Evolutionary conservation across 176 grass and related monocot species (phyloP), one percentile per base, ranked within the genome.

Genomic region (Bothriochloa decipiens): DNA sequence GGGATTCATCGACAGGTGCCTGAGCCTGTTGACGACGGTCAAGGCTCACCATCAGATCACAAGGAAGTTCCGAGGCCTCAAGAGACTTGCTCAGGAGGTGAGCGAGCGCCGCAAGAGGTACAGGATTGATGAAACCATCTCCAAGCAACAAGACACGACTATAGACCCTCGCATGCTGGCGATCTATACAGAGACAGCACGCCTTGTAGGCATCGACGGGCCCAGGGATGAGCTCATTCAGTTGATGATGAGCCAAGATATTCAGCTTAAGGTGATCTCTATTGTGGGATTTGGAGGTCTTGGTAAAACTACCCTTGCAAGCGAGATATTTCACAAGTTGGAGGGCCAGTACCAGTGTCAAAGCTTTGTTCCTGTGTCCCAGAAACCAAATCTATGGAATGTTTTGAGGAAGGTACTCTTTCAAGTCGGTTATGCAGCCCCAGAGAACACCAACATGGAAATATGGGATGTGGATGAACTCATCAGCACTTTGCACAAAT

Each of bases 301-400:
- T 47, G 68, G 68, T 42, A 70, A 70, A 22, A 70, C 68, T 42
- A 70, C 68, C 17, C 68, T 70, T 42, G 68, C 68, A 70, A 70
- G 39, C 10, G 37, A 42, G 68, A 42, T 70, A 41, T 70, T n/a
- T 70, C 37, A 33, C 68, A 70, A 70, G 68, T 12, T 70, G 11
- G 68, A 70, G 68, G 68, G 68, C 36, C 20, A 58, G 68, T 70
- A 23, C 68, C 68, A 70, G 36, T 70, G 68, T 17, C 18, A 10
- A n/a, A 43, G 40, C 40, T 72, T 72, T 43, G 69, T 72, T 72
- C 10, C 3, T 45, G 40, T 72, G 69, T 45, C 40, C 42, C 69
- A 72, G 40, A 72, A 72, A 40, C 69, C 69, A 72, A 72, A 72
- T n/a, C 2, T 45, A 25, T 43, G 39, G 68, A 43, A 71, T 4